Evolutionary conservation across 345 rosid species (phyloP).

Genomic region (Populus tremula): DNA sequence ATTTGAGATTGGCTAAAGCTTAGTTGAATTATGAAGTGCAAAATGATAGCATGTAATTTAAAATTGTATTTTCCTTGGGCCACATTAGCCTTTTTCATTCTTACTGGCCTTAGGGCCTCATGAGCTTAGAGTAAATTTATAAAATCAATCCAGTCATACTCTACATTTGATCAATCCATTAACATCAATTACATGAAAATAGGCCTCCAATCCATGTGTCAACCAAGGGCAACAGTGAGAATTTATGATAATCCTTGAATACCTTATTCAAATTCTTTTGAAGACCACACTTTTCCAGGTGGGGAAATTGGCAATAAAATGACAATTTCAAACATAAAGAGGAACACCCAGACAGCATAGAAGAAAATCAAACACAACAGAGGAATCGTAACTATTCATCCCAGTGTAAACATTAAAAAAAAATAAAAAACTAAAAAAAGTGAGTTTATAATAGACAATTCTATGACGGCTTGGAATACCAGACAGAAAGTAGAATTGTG

Average conservation of each 20-base stretch:
- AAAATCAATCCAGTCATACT: not conserved
- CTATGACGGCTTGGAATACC: not conserved
- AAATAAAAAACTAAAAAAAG: not conserved
- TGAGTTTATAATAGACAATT: not conserved
- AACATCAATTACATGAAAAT: not conserved
- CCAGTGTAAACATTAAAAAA: not conserved
- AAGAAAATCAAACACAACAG: not conserved
- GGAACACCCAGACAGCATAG: not conserved
- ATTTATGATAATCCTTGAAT: not conserved
- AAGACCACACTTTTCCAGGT: not conserved
- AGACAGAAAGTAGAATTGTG: not conserved
- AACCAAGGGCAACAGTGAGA: not conserved
- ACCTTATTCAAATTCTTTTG: not conserved
- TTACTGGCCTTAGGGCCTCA: not conserved
- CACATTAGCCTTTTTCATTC: not conserved
- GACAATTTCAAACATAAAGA: not conserved
- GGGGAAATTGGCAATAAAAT: not conserved
- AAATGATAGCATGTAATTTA: not conserved
- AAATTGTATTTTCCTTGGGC: not conserved
- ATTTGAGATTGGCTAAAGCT: not conserved
- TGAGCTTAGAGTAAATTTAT: not conserved
- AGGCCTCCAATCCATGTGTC: not conserved
- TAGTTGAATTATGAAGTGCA: not conserved
- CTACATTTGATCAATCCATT: not conserved
- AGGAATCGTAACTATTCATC: not conserved